These are phyloP conservation scores for Sistotremastrum suecicum DNA, from an alignment of 768 basidiomycete species.

Conservation along the genomic window DNA sequence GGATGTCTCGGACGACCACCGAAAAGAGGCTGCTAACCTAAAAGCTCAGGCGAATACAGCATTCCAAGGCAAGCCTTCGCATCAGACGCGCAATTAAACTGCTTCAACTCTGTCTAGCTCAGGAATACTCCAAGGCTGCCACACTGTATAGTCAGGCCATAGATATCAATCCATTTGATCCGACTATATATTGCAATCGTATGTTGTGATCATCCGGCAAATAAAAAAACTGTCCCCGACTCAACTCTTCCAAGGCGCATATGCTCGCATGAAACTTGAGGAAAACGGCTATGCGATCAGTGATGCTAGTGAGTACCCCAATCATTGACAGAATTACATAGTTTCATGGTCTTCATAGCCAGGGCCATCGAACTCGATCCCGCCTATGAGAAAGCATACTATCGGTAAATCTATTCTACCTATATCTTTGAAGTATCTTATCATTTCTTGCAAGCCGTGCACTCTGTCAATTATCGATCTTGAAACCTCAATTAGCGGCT, in stretches of 20 bases:
- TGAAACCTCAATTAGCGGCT: constrained; percentile 78
- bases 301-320: constrained; percentile 58
- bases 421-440: background rate
- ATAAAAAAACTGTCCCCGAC: background rate
- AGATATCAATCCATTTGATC: constrained; percentile 73
- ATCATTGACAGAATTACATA: background rate
- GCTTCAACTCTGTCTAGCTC: constrained; percentile 25
- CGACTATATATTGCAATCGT: constrained; percentile 90
- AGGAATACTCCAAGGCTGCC: constrained; percentile 66
- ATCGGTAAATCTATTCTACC: constrained; percentile 35
- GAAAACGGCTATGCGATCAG: constrained; percentile 85
- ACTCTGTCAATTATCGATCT: constrained; percentile 77
- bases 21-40: constrained; percentile 47
- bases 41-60: constrained; percentile 85
- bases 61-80: constrained; percentile 44
- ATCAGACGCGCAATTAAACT: background rate
- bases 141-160: constrained; percentile 75
- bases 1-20: constrained; percentile 60
- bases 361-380: constrained; percentile 82
- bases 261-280: constrained; percentile 84
- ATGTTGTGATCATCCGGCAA: background rate
- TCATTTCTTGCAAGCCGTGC: constrained; percentile 45
- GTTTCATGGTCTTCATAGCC: constrained; percentile 24
- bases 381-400: constrained; percentile 82
- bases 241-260: constrained; percentile 29